Percentiles rank a stretch among this genome's conserved stretches.
Conservation (phyloP, 257 asterid species). For the Coffea canephora region DNA sequence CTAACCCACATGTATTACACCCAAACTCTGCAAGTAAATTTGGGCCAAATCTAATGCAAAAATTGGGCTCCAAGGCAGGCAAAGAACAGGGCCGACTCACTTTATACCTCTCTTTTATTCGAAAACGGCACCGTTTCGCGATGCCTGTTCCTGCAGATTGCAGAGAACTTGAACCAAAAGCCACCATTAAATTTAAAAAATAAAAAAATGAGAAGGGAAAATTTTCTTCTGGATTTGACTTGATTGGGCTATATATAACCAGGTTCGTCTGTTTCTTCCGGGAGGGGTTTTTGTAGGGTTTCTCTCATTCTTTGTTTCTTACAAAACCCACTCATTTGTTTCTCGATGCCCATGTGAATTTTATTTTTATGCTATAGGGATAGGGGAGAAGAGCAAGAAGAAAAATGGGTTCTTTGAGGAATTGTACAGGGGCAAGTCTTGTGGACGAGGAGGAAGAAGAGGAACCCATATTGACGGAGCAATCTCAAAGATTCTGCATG, state of each 20-base stretch:
- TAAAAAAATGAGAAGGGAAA: neutral
- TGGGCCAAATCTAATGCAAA: neutral
- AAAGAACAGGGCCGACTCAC: neutral
- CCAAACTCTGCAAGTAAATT: neutral
- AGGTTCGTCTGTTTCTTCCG: constrained; percentile 24
- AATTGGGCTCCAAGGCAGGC: neutral
- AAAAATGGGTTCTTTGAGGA: constrained; percentile 55
- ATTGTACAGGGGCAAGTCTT: constrained; percentile 30
- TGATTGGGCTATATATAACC: neutral
- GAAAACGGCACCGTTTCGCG: neutral
- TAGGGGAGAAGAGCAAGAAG: neutral
- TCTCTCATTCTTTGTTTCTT: constrained; percentile 1
- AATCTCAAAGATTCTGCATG: constrained; percentile 65
- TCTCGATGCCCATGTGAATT: neutral
- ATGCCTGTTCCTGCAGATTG: neutral
- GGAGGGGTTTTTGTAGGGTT: constrained; percentile 55
- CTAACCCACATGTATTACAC: neutral
- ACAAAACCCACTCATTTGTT: neutral
- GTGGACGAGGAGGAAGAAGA: constrained; percentile 33
- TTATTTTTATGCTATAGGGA: neutral
- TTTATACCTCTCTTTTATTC: too few relatives aligned
- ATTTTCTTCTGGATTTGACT: neutral
- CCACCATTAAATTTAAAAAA: too few relatives aligned
- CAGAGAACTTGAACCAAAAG: neutral
- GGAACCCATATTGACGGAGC: constrained; percentile 71